Conservation (phyloP, 2,329 filamentous ascomycete genomes). For the Didymella pinodella region DNA sequence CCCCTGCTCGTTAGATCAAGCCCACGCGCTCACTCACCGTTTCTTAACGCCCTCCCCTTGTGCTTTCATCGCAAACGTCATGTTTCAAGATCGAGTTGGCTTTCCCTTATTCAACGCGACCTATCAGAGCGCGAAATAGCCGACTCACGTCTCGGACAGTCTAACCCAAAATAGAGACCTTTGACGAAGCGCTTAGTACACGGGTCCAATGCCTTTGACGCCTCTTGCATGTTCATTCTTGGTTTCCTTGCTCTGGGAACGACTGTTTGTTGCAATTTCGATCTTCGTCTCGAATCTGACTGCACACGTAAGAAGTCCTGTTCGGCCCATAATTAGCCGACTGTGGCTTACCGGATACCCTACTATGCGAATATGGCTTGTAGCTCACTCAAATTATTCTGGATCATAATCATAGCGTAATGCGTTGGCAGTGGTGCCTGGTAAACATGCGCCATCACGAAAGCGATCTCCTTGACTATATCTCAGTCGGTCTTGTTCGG, state of each 20-base stretch:
- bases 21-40: slow-evolving; percentile 23
- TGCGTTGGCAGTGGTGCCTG: slow-evolving; percentile 12
- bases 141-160: slow-evolving; percentile 29
- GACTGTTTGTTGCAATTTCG: neutral
- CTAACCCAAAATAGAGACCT: slow-evolving; percentile 35
- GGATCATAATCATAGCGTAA: slow-evolving; percentile 20
- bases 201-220: slow-evolving; percentile 31
- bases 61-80: slow-evolving; percentile 33
- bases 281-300: neutral
- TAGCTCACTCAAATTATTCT: slow-evolving; percentile 20
- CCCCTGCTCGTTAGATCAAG: slow-evolving; percentile 22
- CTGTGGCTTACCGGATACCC: slow-evolving; percentile 23
- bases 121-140: slow-evolving; percentile 38
- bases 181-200: slow-evolving; percentile 43
- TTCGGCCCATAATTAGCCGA: slow-evolving; percentile 23
- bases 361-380: slow-evolving; percentile 26
- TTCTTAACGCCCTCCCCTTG: slow-evolving; percentile 36
- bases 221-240: slow-evolving; percentile 35
- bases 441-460: neutral
- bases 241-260: neutral
- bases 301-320: slow-evolving; percentile 5
- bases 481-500: neutral
- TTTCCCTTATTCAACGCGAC: slow-evolving; percentile 22
- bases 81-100: slow-evolving; percentile 20
- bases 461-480: neutral